phyloP scores from a whole-genome alignment of 2,329 filamentous ascomycete species.

The Erysiphe pulchra region DNA sequence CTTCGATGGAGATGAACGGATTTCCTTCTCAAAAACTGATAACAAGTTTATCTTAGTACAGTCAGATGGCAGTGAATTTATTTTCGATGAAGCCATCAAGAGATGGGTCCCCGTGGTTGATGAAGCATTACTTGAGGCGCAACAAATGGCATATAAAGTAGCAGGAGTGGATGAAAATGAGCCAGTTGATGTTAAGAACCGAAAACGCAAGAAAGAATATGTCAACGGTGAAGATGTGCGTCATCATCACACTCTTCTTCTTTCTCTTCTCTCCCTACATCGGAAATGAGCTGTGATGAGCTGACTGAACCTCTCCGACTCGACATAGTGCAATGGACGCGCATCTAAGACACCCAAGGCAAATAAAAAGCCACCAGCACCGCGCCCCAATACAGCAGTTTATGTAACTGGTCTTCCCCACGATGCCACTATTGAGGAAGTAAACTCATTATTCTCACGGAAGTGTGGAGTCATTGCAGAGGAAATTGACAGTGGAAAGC shows the following conservation, averaged over 20 bases:
- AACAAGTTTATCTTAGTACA: constrained; percentile 64
- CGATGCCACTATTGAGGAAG: constrained; percentile 56
- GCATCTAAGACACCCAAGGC: constrained; percentile 13
- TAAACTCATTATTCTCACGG: constrained; percentile 55
- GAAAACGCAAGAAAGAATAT: constrained; percentile 25
- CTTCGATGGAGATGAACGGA: constrained; percentile 55
- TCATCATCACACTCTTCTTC: constrained; percentile 1
- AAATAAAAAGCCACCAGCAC: constrained; percentile 13
- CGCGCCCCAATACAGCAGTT: constrained; percentile 57
- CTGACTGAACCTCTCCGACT: no score
- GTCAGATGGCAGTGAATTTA: constrained; percentile 63
- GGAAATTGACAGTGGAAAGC: constrained; percentile 67
- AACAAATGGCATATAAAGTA: constrained; percentile 33
- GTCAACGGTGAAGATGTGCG: constrained; percentile 23
- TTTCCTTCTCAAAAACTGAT: constrained; percentile 67
- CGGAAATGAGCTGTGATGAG: no score
- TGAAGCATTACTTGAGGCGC: constrained; percentile 31
- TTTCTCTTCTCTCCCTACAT: no score
- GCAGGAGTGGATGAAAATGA: constrained; percentile 31
- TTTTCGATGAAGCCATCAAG: constrained; percentile 45
- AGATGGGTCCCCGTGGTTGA: constrained; percentile 52
- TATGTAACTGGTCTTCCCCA: constrained; percentile 73
- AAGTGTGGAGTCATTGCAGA: constrained; percentile 84
- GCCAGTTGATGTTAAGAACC: constrained; percentile 19
- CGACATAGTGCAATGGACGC: constrained; percentile 11